These are phyloP conservation scores for Entomortierella lignicola DNA, from an alignment of 192 early-diverging fungal species.

Conservation along the genomic window DNA sequence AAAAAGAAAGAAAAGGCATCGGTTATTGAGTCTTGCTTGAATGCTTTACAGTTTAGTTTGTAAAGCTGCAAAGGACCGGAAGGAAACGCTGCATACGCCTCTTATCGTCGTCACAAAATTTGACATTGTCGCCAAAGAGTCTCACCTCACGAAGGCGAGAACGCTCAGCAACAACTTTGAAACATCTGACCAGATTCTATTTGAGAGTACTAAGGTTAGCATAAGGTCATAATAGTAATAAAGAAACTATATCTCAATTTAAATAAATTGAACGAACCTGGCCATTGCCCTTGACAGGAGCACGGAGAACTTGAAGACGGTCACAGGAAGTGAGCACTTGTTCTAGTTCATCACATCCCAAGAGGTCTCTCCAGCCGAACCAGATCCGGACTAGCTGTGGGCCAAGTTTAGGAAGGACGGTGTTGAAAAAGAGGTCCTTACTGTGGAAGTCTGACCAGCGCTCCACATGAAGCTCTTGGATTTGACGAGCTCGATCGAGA, in stretches of 20 bases:
- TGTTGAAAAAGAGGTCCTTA: constrained; percentile 53
- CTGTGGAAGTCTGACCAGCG: constrained; percentile 51
- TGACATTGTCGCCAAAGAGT: constrained; percentile 54
- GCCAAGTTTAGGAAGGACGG: constrained; percentile 43
- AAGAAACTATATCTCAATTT: neutral
- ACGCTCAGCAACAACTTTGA: constrained; percentile 35
- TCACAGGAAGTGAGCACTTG: constrained; percentile 46
- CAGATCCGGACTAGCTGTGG: constrained; percentile 51
- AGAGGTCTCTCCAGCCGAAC: constrained; percentile 53
- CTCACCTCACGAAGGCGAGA: constrained; percentile 48
- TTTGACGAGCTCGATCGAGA: constrained; percentile 47
- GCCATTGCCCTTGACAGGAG: constrained; percentile 55
- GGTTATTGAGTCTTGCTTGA: no score
- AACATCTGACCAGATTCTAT: constrained; percentile 51
- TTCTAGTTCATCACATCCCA: constrained; percentile 49
- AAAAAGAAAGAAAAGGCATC: no score
- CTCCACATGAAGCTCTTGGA: constrained; percentile 52
- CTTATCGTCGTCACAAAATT: constrained; percentile 55
- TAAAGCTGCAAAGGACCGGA: constrained; percentile 47
- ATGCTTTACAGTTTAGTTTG: constrained; percentile 1
- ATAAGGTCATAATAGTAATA: neutral
- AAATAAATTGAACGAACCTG: constrained; percentile 36
- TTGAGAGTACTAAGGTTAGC: neutral
- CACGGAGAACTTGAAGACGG: constrained; percentile 48
- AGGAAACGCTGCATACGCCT: constrained; percentile 52